Conservation (phyloP, 768 basidiomycete genomes). For the Asterophora parasitica region DNA sequence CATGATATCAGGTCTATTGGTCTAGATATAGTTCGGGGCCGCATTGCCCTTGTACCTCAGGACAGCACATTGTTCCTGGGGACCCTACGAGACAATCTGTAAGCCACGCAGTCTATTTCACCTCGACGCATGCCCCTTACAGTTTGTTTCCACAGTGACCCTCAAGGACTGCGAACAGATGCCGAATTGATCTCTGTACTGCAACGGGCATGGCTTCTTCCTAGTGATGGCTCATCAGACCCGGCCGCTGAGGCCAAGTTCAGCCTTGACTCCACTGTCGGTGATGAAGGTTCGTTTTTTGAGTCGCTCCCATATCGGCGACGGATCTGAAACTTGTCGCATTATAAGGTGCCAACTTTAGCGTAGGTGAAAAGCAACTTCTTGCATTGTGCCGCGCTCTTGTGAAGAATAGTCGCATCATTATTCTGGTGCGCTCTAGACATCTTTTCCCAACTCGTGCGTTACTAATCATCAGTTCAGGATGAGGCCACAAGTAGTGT, state of each 20-base stretch:
- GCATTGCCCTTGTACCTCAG: conserved; percentile 68
- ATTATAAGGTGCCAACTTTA: conserved; percentile 52
- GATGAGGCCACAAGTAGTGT: conserved; percentile 61
- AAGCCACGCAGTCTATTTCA: conserved; percentile 3
- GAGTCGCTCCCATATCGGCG: not conserved
- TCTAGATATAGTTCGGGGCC: conserved; percentile 45
- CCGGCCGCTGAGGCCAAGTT: conserved; percentile 59
- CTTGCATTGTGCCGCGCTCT: conserved; percentile 59
- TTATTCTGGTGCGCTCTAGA: conserved; percentile 41
- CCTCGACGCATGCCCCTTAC: not conserved
- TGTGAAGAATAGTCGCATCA: conserved; percentile 55
- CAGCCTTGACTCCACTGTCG: conserved; percentile 54
- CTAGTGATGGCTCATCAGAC: conserved; percentile 39
- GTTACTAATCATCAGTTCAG: conserved; percentile 21
- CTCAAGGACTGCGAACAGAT: conserved; percentile 47
- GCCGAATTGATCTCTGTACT: conserved; percentile 59
- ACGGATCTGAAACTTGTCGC: not conserved
- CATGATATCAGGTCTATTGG: conserved; percentile 47
- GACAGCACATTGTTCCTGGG: conserved; percentile 48
- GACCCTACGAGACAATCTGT: conserved; percentile 41
- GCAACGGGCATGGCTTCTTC: conserved; percentile 56
- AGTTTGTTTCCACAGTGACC: conserved; percentile 38
- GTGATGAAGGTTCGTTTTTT: conserved; percentile 49
- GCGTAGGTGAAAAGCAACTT: conserved; percentile 65
- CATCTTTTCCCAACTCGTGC: not conserved